A percentile compares a stretch with the other conserved stretches of the same genome.
phyloP scores from a whole-genome alignment of 192 early-diverging fungal genomes.

The Umbelopsis isabellina region DNA sequence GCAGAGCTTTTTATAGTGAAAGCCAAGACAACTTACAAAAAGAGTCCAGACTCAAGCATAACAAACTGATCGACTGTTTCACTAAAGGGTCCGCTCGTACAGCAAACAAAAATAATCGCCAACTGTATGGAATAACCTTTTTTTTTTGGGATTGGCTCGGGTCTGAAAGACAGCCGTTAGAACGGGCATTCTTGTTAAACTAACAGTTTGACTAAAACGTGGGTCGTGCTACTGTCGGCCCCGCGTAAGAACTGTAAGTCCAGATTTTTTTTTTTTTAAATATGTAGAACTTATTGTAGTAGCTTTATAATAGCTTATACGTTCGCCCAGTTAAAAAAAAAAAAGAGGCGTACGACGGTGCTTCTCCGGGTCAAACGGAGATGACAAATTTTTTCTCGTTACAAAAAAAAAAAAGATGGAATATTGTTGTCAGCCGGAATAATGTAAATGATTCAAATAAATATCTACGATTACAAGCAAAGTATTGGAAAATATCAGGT shows the following conservation, averaged over 20 bases:
- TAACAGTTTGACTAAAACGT: too few species aligned
- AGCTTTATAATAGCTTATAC: too few species aligned
- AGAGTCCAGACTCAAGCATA: slow-evolving; percentile 17
- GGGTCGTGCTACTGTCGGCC: too few species aligned
- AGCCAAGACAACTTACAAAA: slow-evolving; percentile 11
- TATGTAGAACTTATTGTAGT: too few species aligned
- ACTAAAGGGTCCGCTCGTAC: neutral
- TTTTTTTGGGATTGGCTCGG: slow-evolving; percentile 19
- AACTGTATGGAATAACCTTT: neutral
- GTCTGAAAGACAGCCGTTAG: neutral
- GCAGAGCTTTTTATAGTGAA: neutral
- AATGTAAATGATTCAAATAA: too few species aligned
- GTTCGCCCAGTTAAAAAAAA: too few species aligned
- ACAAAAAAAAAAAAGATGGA: neutral
- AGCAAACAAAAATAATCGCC: neutral
- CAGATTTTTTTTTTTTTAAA: too few species aligned
- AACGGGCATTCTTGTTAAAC: neutral
- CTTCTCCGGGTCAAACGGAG: slow-evolving; percentile 9
- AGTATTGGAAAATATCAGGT: too few species aligned
- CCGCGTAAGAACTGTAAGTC: too few species aligned
- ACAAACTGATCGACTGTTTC: slow-evolving; percentile 14
- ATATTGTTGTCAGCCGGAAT: neutral
- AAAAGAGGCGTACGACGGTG: too few species aligned
- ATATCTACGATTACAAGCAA: too few species aligned
- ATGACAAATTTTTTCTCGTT: neutral